Evolutionary conservation across 1,284 basidiomycete genomes (phyloP).

Genomic region (Cystobasidiaceae sp.): DNA sequence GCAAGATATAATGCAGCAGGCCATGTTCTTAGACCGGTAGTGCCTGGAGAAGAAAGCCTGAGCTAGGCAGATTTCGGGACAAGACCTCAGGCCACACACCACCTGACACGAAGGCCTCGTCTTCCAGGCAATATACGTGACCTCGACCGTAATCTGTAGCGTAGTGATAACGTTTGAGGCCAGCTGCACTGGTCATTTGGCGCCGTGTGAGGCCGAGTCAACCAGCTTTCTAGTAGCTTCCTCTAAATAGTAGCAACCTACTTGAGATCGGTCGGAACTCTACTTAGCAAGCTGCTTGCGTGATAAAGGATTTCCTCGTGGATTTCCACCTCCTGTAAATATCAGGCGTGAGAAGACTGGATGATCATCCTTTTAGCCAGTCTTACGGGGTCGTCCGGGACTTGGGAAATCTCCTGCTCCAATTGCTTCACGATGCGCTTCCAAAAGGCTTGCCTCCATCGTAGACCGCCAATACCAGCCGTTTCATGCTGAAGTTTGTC

Average conservation of each 20-base stretch:
- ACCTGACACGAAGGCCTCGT: slow-evolving; percentile 6
- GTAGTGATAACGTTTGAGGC: slow-evolving; percentile 6
- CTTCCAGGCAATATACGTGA: not conserved
- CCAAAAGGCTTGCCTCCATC: slow-evolving; percentile 16
- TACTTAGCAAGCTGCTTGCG: not conserved
- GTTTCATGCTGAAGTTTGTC: not conserved
- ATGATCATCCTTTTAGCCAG: not conserved
- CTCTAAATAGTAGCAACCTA: not conserved
- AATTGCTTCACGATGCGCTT: slow-evolving; percentile 5
- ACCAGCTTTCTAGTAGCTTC: no score
- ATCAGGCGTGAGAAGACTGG: not conserved
- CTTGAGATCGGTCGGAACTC: not conserved
- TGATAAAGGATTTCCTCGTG: slow-evolving; percentile 5
- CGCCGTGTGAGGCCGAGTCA: no score
- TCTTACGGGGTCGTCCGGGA: slow-evolving; percentile 1
- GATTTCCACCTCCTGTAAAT: slow-evolving; percentile 1
- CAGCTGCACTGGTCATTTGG: no score
- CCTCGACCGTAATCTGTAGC: not conserved
- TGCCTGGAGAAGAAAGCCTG: not conserved
- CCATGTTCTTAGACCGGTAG: slow-evolving; percentile 23
- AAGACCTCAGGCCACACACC: not conserved
- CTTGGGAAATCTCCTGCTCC: not conserved
- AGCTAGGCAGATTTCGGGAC: not conserved
- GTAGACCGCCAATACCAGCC: not conserved
- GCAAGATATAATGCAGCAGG: slow-evolving; percentile 3